Conservation (phyloP, 441 rosid genomes). For the Melastoma candidum region DNA sequence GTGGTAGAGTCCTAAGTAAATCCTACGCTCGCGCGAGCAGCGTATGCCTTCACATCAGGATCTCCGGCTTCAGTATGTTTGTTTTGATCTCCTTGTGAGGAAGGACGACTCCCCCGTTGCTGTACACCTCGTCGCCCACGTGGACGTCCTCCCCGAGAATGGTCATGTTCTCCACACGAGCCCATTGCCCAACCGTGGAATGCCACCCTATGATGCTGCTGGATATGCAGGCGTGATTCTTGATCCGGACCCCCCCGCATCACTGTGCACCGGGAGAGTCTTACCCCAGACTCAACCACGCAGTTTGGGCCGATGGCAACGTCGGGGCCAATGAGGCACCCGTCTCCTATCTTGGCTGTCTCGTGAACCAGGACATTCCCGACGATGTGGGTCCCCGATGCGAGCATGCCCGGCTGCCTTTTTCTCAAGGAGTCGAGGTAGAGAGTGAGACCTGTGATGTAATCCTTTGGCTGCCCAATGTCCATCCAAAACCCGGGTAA, state of each 20-base stretch:
- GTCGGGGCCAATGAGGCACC: conserved; percentile 88
- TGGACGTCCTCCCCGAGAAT: conserved; percentile 92
- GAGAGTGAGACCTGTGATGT: conserved; percentile 84
- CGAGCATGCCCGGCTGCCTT: conserved; percentile 48
- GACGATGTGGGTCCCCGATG: conserved; percentile 47
- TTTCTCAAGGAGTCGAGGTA: conserved; percentile 76
- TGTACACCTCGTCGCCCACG: conserved; percentile 82
- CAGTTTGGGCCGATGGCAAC: conserved; percentile 94
- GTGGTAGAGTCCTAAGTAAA: conserved; percentile 9
- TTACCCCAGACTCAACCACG: conserved; percentile 80
- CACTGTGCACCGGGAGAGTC: conserved; percentile 85
- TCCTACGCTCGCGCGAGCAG: conserved; percentile 12
- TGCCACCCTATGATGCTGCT: conserved; percentile 96
- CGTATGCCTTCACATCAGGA: conserved; percentile 54
- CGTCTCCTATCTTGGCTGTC: conserved; percentile 82
- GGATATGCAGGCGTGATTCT: conserved; percentile 85
- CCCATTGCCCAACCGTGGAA: conserved; percentile 92
- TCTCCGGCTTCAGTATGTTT: conserved; percentile 93
- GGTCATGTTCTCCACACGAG: conserved; percentile 88
- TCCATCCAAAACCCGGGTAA: conserved; percentile 99
- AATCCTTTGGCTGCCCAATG: conserved; percentile 94
- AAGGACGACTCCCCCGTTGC: conserved; percentile 85
- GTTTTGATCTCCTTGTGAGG: conserved; percentile 95
- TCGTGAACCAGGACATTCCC: conserved; percentile 86
- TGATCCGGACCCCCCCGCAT: conserved; percentile 92